These are phyloP conservation scores for Apiotrichum gamsii DNA, from an alignment of 1,284 basidiomycete genomes.

Conservation along the genomic window DNA sequence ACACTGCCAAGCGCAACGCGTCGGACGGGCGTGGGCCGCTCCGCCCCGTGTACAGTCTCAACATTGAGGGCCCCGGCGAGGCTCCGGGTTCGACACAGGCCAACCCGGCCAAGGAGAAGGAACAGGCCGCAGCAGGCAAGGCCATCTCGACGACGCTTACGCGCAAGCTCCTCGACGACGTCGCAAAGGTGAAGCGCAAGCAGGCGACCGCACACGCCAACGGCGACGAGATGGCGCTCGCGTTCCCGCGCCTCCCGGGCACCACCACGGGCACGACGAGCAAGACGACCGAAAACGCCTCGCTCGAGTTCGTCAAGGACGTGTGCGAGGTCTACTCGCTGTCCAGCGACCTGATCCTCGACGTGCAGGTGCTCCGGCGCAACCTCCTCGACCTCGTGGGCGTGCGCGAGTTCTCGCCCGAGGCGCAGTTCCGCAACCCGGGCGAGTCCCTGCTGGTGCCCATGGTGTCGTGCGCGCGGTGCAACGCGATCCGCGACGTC, in stretches of 20 bases:
- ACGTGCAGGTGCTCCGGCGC: conserved; percentile 81
- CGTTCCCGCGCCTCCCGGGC: conserved; percentile 84
- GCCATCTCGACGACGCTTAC: conserved; percentile 78
- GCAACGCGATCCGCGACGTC: conserved; percentile 82
- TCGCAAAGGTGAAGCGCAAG: conserved; percentile 62
- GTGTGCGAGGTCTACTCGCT: conserved; percentile 74
- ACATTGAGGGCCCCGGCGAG: conserved; percentile 39
- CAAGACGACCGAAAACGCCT: conserved; percentile 58
- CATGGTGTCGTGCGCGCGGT: conserved; percentile 84
- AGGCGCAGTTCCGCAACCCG: conserved; percentile 82
- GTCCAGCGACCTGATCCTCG: conserved; percentile 69
- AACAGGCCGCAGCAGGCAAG: conserved; percentile 61
- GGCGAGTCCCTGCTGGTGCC: conserved; percentile 83
- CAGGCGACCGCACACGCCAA: conserved; percentile 58
- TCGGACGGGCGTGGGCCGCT: conserved; percentile 62
- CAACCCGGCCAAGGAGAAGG: conserved; percentile 63
- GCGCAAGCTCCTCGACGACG: conserved; percentile 67
- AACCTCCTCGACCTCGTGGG: conserved; percentile 84
- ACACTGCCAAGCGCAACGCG: conserved; percentile 62
- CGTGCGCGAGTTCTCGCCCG: conserved; percentile 77
- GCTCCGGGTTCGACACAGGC: conserved; percentile 40
- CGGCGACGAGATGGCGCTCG: conserved; percentile 56
- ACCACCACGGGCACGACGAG: conserved; percentile 50
- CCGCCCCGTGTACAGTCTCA: conserved; percentile 61
- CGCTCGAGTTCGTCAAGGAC: conserved; percentile 87